A percentile compares a stretch with the other conserved stretches of the same genome.
phyloP scores from a whole-genome alignment of 2,329 filamentous ascomycete species.

The Epichloe festucae region DNA sequence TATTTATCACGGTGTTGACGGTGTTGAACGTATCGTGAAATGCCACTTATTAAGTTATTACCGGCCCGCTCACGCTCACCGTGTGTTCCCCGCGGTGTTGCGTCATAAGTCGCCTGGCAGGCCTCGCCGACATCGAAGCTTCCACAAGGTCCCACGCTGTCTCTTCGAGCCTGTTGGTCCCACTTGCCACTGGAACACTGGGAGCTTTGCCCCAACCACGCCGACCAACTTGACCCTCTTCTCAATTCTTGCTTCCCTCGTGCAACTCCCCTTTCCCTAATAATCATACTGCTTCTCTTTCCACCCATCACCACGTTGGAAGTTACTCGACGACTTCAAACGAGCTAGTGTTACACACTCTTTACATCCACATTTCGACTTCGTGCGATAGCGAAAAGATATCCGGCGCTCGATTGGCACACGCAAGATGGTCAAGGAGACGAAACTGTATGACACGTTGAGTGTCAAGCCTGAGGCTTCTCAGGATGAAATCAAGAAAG shows the following conservation, averaged over 20 bases:
- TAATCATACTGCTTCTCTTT: background rate
- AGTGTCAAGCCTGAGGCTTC: conserved; percentile 64
- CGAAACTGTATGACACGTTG: conserved; percentile 85
- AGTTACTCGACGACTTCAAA: background rate
- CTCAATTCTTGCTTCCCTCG: background rate
- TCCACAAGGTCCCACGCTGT: conserved; percentile 21
- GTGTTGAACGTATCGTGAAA: no score
- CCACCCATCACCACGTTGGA: background rate
- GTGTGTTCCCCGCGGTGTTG: background rate
- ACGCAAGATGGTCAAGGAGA: conserved; percentile 76
- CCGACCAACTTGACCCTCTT: background rate
- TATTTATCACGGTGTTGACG: no score
- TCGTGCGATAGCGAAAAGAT: background rate
- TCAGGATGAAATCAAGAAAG: conserved; percentile 96
- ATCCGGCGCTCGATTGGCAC: background rate
- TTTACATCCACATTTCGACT: background rate
- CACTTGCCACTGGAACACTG: conserved; percentile 7
- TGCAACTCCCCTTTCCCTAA: no score
- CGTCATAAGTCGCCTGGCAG: conserved; percentile 1
- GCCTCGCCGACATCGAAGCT: conserved; percentile 10
- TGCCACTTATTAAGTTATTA: no score
- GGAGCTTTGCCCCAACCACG: background rate
- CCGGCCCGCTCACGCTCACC: background rate
- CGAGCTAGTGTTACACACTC: background rate
- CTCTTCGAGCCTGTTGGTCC: background rate